Base-by-base conservation (phyloP, 352 stramenopile genomes). In the Pythium vanterpoolii region DNA sequence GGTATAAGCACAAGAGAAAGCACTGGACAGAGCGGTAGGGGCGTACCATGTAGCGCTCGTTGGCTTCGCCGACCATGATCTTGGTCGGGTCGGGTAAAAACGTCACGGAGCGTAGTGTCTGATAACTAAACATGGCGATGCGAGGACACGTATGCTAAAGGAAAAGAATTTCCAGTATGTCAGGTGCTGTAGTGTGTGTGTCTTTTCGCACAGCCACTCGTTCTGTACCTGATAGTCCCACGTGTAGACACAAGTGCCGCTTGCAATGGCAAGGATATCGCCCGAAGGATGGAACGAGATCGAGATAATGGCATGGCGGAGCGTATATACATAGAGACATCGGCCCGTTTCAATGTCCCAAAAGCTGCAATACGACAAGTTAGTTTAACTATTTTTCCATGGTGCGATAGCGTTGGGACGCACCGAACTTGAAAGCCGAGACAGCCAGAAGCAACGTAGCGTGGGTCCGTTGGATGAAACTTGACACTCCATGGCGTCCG, bases 401-500 rank as follows among this genome's bases (percentile, higher is more conserved):
- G 6, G 9, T 48, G 8, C 24, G n/a, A 30, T 18, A 14, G 42
- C 39, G 19, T 28, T 7, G 16, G 23, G 3, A 66, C 49, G 26
- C 31, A 90, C 80, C 85, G 66, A 66, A 99, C 96, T 89, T 99
- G 87, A 70, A 93, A 97, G 23, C 95, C 96, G 27, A 99, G 78
- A 71, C 97, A 99, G 4, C 97, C 97, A n/a, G 89, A 98, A 0
- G 96, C 97, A 8, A 99, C 78, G 65, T 98, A 96, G 19, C 89
- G 78, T 14, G 88, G 79, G 62, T 99, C 77, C 13, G 73, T 95
- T 5, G 96, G 96, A 69, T 99, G 97, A 64, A 97, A 99, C 70
- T 99, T 99, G 57, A 99, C 96, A 43, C 96, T 99, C 97, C 97
- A 99, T 1, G 97, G 86, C 27, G 87, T 96, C 45, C 86, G 83